Evolutionary conservation across 768 basidiomycete genomes (phyloP).

Genomic region (Ramaria rubella): DNA sequence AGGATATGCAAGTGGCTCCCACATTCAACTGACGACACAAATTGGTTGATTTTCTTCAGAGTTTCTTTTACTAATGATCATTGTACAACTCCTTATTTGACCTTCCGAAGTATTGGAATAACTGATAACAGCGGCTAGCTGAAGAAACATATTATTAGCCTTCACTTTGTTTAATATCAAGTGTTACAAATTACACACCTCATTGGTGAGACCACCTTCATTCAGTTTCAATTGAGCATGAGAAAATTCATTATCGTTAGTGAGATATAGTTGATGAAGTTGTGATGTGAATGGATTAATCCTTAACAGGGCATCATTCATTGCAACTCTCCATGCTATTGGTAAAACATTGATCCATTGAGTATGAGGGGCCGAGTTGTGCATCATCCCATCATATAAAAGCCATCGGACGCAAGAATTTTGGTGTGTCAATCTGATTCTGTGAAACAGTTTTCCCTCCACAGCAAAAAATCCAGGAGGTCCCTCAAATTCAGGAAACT

Average conservation of each 20-base stretch:
- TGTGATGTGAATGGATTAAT: conserved; percentile 14
- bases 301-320: conserved; percentile 7
- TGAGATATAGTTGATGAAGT: conserved; percentile 8
- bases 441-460: conserved; percentile 29
- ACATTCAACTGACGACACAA: conserved; percentile 24
- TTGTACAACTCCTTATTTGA: background rate
- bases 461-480: conserved; percentile 20
- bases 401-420: conserved; percentile 28
- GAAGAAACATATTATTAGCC: background rate
- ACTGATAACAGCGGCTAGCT: background rate
- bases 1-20: conserved; percentile 34
- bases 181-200: background rate
- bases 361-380: background rate
- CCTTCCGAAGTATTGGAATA: background rate
- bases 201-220: background rate
- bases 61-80: background rate
- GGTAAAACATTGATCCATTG: conserved; percentile 7
- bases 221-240: background rate
- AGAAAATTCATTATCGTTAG: conserved; percentile 14
- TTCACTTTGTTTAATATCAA: background rate
- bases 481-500: conserved; percentile 19
- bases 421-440: conserved; percentile 21
- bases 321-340: conserved; percentile 11
- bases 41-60: conserved; percentile 14
- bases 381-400: conserved; percentile 26